phyloP scores from a whole-genome alignment of 768 basidiomycete species.

The Boletus sp. region DNA sequence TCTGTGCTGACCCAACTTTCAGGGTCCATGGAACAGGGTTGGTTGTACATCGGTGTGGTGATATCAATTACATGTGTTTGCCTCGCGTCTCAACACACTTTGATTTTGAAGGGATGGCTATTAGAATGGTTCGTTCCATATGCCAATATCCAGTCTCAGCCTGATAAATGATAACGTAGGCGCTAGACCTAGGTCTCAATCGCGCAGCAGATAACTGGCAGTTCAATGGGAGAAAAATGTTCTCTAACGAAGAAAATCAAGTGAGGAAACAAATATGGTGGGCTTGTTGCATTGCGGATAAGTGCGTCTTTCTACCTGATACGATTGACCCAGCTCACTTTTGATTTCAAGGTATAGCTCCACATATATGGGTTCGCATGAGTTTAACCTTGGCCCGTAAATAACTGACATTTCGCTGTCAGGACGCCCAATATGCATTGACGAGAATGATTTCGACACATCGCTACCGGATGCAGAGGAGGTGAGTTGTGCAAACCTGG shows the following conservation, averaged over 20 bases:
- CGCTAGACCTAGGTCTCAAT: slow-evolving; percentile 78
- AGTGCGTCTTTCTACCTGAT: slow-evolving; percentile 42
- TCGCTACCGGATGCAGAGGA: slow-evolving; percentile 55
- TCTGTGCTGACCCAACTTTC: slow-evolving; percentile 12
- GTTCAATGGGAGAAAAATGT: slow-evolving; percentile 56
- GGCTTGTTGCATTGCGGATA: slow-evolving; percentile 68
- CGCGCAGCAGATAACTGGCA: slow-evolving; percentile 77
- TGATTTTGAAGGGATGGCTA: slow-evolving; percentile 55
- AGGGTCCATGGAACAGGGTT: slow-evolving; percentile 78
- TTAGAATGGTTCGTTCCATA: slow-evolving; percentile 57
- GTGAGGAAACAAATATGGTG: slow-evolving; percentile 79
- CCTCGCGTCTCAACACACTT: background rate
- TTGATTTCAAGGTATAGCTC: slow-evolving; percentile 55
- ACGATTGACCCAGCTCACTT: slow-evolving; percentile 1
- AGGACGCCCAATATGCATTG: slow-evolving; percentile 69
- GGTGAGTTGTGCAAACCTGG: slow-evolving; percentile 34
- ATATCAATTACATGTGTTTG: background rate
- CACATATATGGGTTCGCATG: slow-evolving; percentile 63
- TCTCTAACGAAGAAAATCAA: slow-evolving; percentile 66
- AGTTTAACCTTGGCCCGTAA: background rate
- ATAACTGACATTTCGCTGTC: slow-evolving; percentile 9
- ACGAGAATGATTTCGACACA: slow-evolving; percentile 69
- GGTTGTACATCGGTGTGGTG: slow-evolving; percentile 70
- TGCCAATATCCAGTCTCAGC: background rate
- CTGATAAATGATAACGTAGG: slow-evolving; percentile 40